Percentiles rank a stretch among this genome's conserved stretches.
These are phyloP conservation scores for Hypoxylon lienhwacheense DNA, from an alignment of 495 filamentous ascomycete species.

Conservation along the genomic window DNA sequence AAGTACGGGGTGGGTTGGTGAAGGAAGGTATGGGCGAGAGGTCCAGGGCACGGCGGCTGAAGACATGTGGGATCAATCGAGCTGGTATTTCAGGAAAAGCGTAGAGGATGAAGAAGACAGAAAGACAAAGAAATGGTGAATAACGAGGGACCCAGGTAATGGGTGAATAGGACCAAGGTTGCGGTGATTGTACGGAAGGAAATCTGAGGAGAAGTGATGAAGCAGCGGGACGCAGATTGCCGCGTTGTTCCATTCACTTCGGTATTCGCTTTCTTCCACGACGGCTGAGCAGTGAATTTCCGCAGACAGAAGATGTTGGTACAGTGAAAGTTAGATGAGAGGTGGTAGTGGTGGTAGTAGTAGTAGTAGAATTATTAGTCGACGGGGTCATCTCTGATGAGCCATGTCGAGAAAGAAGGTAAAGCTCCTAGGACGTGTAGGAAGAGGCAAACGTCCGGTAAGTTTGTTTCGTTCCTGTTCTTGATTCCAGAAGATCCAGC, in stretches of 20 bases:
- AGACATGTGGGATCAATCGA: conserved; percentile 39
- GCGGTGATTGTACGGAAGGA: background rate
- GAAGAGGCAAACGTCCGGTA: conserved; percentile 21
- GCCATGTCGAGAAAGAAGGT: conserved; percentile 28
- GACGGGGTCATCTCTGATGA: conserved; percentile 37
- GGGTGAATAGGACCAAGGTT: conserved; percentile 6
- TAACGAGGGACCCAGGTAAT: background rate
- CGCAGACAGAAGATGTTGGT: conserved; percentile 11
- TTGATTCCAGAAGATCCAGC: conserved; percentile 26
- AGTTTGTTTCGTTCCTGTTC: conserved; percentile 35
- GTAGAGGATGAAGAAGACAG: background rate
- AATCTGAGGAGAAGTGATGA: conserved; percentile 8
- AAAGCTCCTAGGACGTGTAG: conserved; percentile 11
- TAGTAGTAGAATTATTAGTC: conserved; percentile 12
- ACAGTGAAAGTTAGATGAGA: too few relatives aligned
- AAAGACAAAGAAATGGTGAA: conserved; percentile 16
- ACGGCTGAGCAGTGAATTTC: conserved; percentile 12
- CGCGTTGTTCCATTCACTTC: conserved; percentile 25
- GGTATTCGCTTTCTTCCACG: conserved; percentile 16
- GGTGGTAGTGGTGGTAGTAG: too few relatives aligned
- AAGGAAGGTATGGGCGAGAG: conserved; percentile 33
- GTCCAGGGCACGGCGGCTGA: conserved; percentile 29
- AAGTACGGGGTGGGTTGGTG: conserved; percentile 17
- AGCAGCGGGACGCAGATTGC: conserved; percentile 24
- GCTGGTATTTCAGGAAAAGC: conserved; percentile 9